These are phyloP conservation scores for Microbotryum silenes-acaulis DNA, from an alignment of 1,284 basidiomycete genomes.

Conservation along the genomic window DNA sequence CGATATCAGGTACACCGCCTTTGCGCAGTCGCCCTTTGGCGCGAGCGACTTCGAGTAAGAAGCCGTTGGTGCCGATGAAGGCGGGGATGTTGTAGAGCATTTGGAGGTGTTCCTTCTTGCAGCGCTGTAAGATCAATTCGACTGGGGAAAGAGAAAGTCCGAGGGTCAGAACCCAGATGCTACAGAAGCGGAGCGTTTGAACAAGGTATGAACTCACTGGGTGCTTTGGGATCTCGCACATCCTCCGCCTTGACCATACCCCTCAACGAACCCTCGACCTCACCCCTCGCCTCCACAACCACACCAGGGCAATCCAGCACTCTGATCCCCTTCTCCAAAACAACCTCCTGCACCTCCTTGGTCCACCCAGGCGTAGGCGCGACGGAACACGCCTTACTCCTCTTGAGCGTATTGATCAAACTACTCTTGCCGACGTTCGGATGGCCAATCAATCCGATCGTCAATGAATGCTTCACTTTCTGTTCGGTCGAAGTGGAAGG, in stretches of 20 bases:
- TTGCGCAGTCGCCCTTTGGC: slow-evolving; percentile 76
- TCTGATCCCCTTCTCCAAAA: slow-evolving; percentile 83
- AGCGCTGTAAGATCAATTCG: slow-evolving; percentile 71
- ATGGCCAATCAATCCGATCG: slow-evolving; percentile 90
- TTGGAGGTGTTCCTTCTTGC: slow-evolving; percentile 59
- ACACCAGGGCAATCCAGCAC: slow-evolving; percentile 96
- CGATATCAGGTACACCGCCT: slow-evolving; percentile 85
- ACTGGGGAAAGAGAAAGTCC: slow-evolving; percentile 47
- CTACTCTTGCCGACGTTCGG: slow-evolving; percentile 97
- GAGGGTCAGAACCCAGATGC: slow-evolving; percentile 1
- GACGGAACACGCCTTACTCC: slow-evolving; percentile 84
- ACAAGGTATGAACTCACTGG: slow-evolving; percentile 52
- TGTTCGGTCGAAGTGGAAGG: slow-evolving; percentile 2
- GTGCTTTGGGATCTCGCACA: slow-evolving; percentile 78
- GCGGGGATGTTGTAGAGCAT: slow-evolving; percentile 78
- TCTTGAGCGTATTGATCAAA: slow-evolving; percentile 88
- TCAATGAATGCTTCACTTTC: slow-evolving; percentile 46
- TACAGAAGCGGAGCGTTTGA: slow-evolving; percentile 1
- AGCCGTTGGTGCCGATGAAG: slow-evolving; percentile 66
- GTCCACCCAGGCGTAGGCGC: slow-evolving; percentile 93
- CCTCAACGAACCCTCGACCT: slow-evolving; percentile 68
- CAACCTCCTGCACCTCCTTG: slow-evolving; percentile 85
- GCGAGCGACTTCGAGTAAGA: slow-evolving; percentile 83
- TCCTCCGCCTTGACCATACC: slow-evolving; percentile 91
- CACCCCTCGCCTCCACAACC: slow-evolving; percentile 59